These are phyloP conservation scores for Lachnellula arida DNA, from an alignment of 2,329 filamentous ascomycete genomes.

Conservation along the genomic window DNA sequence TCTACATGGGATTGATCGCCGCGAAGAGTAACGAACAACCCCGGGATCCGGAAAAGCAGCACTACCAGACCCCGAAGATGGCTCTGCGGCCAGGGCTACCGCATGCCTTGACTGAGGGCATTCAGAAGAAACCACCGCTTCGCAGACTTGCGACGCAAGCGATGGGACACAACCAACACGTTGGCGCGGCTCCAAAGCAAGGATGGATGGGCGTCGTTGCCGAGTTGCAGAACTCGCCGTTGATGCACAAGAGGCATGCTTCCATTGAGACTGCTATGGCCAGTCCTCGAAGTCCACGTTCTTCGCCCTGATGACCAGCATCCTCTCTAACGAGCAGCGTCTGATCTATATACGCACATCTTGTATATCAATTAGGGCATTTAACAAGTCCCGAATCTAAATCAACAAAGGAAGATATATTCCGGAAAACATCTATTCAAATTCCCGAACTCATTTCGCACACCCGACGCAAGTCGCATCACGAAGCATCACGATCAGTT, in stretches of 20 bases:
- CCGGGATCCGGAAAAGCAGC: conserved; percentile 24
- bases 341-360: too few species aligned
- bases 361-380: too few species aligned
- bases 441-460: background rate
- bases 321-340: background rate
- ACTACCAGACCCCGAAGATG: conserved; percentile 18
- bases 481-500: background rate
- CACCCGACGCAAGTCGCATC: background rate
- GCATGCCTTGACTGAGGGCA: conserved; percentile 26
- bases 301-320: background rate
- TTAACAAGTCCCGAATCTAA: too few species aligned
- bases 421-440: background rate
- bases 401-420: too few species aligned
- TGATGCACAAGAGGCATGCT: conserved; percentile 57
- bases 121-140: conserved; percentile 36
- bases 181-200: conserved; percentile 43
- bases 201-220: conserved; percentile 61
- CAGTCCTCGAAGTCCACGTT: conserved; percentile 14
- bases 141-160: conserved; percentile 50
- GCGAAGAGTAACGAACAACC: conserved; percentile 28
- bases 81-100: conserved; percentile 19
- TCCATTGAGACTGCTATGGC: conserved; percentile 57
- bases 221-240: conserved; percentile 56
- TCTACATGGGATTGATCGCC: conserved; percentile 58
- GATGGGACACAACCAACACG: conserved; percentile 48